Evolutionary conservation across 2,329 filamentous ascomycete genomes (phyloP), one percentile per base, ranked within the genome.

Genomic region (Colletotrichum coccodes): DNA sequence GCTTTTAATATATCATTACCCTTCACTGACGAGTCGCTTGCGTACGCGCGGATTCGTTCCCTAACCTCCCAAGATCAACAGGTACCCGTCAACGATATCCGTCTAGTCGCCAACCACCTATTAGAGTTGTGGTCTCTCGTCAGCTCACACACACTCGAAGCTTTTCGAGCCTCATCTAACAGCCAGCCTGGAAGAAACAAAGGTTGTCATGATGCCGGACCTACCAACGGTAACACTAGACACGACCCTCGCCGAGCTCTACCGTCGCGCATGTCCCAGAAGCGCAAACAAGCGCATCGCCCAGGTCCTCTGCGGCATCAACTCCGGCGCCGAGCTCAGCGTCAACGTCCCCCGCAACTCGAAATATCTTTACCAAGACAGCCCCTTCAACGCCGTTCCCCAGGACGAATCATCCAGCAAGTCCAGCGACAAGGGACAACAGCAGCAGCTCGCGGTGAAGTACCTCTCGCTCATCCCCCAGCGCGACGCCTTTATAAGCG

Each of bases 321-420:
- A 75, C 63, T 74, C 72, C 12, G 71, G 65, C 14, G 47, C 75
- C 8, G 64, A 71, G 28, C 71, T 79, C 18, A 76, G 70, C 18
- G 60, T 73, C 5, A 66, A 75, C 60, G 73, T 81, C 16, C 75
- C 77, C 1, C 73, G 77, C 9, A 81, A 80, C 61, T 73, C 72
- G 16, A 81, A 80, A 62, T 81, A 75, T 49, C 73, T 80, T 16
- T 81, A 81, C 60, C 76, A 81, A 44, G 79, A 81, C 68, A 73
- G 72, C 6, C 71, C 72, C 32, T 78, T 79, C 64, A 77, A 75
- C 68, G 74, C 72, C 18, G 68, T 71, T 1, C 63, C 73, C 4
- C 61, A 64, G n/a, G 52, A 74, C 8, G 26, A 56, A 18, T 23
- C 40, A 28, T 21, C 21, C n/a, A 34, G 50, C 28, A 21, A 12